These are phyloP conservation scores for Ramalina intermedia DNA, from an alignment of 495 filamentous ascomycete genomes.

Conservation along the genomic window DNA sequence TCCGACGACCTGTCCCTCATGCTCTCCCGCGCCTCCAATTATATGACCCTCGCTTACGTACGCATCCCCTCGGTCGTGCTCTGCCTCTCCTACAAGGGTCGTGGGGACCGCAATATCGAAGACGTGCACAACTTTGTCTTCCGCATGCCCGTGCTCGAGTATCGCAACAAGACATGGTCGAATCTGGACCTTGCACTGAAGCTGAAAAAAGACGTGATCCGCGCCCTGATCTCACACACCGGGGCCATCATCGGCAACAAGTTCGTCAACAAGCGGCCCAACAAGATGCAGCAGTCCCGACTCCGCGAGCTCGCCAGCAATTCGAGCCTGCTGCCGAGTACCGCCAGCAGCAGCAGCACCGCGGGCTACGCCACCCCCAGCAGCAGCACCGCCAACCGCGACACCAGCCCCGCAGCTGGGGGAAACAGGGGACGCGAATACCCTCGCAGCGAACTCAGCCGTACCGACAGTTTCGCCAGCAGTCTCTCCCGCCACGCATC, in stretches of 20 bases:
- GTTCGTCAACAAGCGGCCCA: constrained; percentile 72
- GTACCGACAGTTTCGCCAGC: constrained; percentile 12
- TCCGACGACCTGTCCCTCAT: constrained; percentile 96
- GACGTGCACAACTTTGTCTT: constrained; percentile 97
- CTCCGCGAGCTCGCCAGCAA: constrained; percentile 61
- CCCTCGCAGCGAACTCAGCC: constrained; percentile 5
- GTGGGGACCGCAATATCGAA: constrained; percentile 83
- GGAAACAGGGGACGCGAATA: neutral
- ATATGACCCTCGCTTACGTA: constrained; percentile 93
- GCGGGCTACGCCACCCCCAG: constrained; percentile 10
- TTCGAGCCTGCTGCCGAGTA: constrained; percentile 32
- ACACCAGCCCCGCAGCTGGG: constrained; percentile 5
- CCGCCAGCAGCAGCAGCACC: constrained; percentile 30
- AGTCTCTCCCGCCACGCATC: neutral
- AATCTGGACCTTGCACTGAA: constrained; percentile 87
- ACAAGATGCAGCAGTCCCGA: constrained; percentile 59
- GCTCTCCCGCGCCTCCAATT: constrained; percentile 88
- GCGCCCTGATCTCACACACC: constrained; percentile 85
- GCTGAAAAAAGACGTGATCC: constrained; percentile 86
- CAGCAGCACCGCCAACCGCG: constrained; percentile 7
- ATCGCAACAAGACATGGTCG: constrained; percentile 97
- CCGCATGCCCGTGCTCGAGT: constrained; percentile 85
- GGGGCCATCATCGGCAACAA: constrained; percentile 97
- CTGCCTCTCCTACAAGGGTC: constrained; percentile 93
- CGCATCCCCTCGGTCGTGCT: constrained; percentile 89